Base-by-base conservation (phyloP, 495 filamentous ascomycete genomes). In the Xylona heveae region DNA sequence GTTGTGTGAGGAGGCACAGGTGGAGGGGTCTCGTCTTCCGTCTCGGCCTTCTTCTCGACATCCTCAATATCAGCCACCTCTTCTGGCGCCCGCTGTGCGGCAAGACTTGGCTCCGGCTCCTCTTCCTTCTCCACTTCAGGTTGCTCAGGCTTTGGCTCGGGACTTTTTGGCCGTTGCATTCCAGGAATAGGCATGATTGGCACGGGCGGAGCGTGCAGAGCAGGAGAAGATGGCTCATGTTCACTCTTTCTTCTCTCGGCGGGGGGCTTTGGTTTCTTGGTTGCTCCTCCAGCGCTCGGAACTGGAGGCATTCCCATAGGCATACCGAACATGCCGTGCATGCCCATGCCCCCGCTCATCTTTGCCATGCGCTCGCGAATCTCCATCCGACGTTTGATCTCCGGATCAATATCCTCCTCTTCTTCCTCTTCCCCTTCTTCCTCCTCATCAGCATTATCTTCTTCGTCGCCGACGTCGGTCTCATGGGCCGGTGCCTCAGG, bases 281-380 rank as follows among this genome's bases (percentile, higher is more conserved):
- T 70, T 28, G 66, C 62, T 6, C 60, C 54, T n/a, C 69, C 53
- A 32, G 64, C 57, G 31, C 60, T 60, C 2, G 62, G 52, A 46
- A 57, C 51, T 6, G 66, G 44, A 38, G 58, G 55, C 51, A 88
- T 71, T 31, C 77, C 74, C 18, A 66, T 66, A 31, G 81, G 75
- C 18, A 74, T 64, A 7, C 80, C 80, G 51, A 92, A 88, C 66
- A 94, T 84, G 28, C 85, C 83, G 49, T 80, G 72, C 74, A 93
- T 84, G 10, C 84, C 83, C 82, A 93, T 93, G 10, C 88, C 88
- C 38, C 90, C 88, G 40, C 82, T 88, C 78, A 97, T 90, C 53
- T 90, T 93, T 16, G 84, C 85, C 80, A 97, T 95, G 38, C 88
- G 70, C 31, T 83, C 82, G 25, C 90, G 71, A 33, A 97, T 58